Percentiles rank a stretch among this genome's conserved stretches.
phyloP scores from a whole-genome alignment of 1,284 basidiomycete species.

The Agaricales sp. region DNA sequence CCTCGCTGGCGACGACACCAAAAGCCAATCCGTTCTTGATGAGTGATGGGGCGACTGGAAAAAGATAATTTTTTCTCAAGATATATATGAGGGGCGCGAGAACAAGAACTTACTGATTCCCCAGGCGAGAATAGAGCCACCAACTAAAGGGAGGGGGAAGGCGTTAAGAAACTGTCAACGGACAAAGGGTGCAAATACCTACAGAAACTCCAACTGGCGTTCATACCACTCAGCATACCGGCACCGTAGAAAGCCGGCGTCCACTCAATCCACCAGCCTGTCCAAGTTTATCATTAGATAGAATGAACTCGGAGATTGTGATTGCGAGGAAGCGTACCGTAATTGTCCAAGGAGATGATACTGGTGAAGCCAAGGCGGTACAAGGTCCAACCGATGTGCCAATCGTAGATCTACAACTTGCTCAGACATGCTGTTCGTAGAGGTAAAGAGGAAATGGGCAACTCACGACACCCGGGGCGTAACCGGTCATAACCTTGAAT shows the following conservation, averaged over 20 bases:
- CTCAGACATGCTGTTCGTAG: neutral
- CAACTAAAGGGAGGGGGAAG: constrained; percentile 20
- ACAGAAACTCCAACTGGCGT: constrained; percentile 59
- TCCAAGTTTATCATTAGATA: no score
- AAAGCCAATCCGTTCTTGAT: constrained; percentile 43
- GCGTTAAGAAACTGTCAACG: neutral
- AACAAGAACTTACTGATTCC: constrained; percentile 39
- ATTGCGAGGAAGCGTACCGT: constrained; percentile 18
- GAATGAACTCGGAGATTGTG: neutral
- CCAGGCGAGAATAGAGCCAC: constrained; percentile 51
- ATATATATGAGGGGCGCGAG: neutral
- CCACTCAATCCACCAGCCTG: constrained; percentile 40
- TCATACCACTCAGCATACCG: constrained; percentile 58
- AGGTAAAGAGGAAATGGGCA: no score
- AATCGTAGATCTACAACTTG: constrained; percentile 42
- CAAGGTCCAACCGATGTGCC: constrained; percentile 61
- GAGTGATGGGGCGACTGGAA: constrained; percentile 40
- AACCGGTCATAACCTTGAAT: constrained; percentile 48
- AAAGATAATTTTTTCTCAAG: constrained; percentile 1
- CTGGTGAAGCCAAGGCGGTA: constrained; percentile 50
- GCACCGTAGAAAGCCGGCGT: constrained; percentile 63
- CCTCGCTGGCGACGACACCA: constrained; percentile 27
- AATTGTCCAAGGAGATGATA: constrained; percentile 51
- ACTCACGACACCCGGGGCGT: constrained; percentile 45
- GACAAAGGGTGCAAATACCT: constrained; percentile 16